Percentiles rank a stretch among this genome's conserved stretches.
Conservation (phyloP, 306 rosid species). For the Astragalus membranaceus region DNA sequence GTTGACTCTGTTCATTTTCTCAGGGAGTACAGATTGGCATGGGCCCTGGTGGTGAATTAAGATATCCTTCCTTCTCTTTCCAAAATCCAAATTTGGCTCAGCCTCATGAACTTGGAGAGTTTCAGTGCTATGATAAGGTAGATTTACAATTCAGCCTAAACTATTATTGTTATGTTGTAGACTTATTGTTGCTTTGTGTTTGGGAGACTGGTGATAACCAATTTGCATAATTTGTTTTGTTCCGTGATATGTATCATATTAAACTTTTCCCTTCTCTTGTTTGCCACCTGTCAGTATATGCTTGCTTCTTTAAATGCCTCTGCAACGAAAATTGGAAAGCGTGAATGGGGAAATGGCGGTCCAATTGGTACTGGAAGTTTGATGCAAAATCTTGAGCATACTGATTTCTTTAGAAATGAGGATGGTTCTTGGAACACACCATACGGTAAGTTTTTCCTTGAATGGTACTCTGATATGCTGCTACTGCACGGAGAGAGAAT, state of each 20-base stretch:
- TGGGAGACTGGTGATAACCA: conserved; percentile 2
- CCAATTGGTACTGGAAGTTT: conserved; percentile 53
- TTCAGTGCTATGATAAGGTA: conserved; percentile 93
- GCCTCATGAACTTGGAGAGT: conserved; percentile 68
- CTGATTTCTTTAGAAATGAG: conserved; percentile 49
- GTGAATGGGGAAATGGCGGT: conserved; percentile 76
- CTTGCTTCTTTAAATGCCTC: conserved; percentile 71
- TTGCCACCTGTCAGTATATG: conserved; percentile 53
- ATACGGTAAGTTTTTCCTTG: conserved; percentile 66
- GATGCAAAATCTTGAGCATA: conserved; percentile 28
- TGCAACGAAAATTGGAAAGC: conserved; percentile 64
- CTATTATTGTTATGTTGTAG: conserved; percentile 12
- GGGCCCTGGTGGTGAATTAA: conserved; percentile 91
- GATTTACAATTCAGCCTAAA: conserved; percentile 18
- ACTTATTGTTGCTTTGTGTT: not conserved
- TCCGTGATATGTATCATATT: conserved; percentile 8
- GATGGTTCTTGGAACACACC: conserved; percentile 59
- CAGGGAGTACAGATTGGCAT: conserved; percentile 89
- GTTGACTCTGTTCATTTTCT: conserved; percentile 13
- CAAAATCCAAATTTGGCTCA: conserved; percentile 42
- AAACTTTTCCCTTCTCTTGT: conserved; percentile 5
- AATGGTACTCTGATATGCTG: conserved; percentile 87
- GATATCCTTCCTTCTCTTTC: conserved; percentile 66
- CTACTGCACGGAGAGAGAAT: conserved; percentile 79
- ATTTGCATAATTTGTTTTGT: not conserved